These are phyloP conservation scores for Stentor roeselii DNA, from an alignment of 73 alveolate genomes.

Conservation along the genomic window DNA sequence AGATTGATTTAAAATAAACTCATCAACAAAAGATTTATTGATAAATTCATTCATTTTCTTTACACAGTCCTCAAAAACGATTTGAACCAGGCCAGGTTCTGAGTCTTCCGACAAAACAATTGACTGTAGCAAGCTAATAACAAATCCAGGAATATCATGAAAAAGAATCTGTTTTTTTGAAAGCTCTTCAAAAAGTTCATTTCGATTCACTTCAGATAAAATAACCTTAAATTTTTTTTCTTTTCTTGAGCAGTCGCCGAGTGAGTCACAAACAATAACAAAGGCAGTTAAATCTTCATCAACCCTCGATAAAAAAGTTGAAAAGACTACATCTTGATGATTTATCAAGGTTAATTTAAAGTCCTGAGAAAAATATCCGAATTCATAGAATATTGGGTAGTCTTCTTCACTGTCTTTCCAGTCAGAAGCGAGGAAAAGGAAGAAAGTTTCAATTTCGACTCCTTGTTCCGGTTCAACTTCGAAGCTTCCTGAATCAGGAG, in stretches of 20 bases:
- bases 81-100: too few species aligned
- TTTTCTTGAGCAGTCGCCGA: not conserved
- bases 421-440: not conserved
- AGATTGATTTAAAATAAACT: too few species aligned
- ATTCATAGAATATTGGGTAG: not conserved
- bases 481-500: constrained; percentile 16
- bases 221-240: too few species aligned
- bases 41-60: too few species aligned
- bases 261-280: not conserved
- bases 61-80: too few species aligned
- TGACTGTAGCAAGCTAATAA: too few species aligned
- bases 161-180: too few species aligned
- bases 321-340: not conserved
- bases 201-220: too few species aligned
- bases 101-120: too few species aligned
- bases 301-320: not conserved
- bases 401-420: not conserved
- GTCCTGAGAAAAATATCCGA: not conserved
- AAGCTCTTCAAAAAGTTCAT: too few species aligned
- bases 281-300: not conserved
- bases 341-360: not conserved
- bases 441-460: not conserved
- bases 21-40: too few species aligned
- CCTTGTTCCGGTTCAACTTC: not conserved
- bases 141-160: too few species aligned